Conservation (phyloP, 2,329 filamentous ascomycete genomes). For the Hysterium pulicare region DNA sequence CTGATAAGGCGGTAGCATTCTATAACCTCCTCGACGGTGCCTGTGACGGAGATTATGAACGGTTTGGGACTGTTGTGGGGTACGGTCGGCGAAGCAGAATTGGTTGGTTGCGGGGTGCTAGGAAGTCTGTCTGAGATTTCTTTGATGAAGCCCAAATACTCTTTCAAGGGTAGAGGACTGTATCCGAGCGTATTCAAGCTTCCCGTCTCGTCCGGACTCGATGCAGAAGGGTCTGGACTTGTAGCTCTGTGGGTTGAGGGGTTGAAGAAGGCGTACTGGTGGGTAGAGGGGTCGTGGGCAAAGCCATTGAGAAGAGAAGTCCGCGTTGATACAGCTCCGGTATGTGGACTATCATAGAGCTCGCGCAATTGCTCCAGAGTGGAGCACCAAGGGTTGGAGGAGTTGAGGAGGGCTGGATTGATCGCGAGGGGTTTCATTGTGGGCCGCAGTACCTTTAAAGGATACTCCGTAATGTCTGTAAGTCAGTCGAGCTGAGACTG, state of each 20-base stretch:
- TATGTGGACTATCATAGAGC: conserved; percentile 60
- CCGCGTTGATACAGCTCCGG: conserved; percentile 71
- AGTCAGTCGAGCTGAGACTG: no score
- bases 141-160: conserved; percentile 58
- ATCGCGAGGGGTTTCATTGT: conserved; percentile 48
- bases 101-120: conserved; percentile 2
- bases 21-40: conserved; percentile 55
- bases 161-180: conserved; percentile 58
- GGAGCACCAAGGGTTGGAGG: conserved; percentile 73
- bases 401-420: conserved; percentile 67
- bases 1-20: conserved; percentile 54
- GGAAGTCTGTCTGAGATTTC: conserved; percentile 47
- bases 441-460: no score
- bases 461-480: no score
- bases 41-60: conserved; percentile 70
- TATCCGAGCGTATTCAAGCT: conserved; percentile 71
- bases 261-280: conserved; percentile 67
- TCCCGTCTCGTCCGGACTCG: conserved; percentile 23
- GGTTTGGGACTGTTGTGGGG: conserved; percentile 46
- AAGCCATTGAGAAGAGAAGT: conserved; percentile 67
- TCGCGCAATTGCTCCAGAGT: conserved; percentile 57
- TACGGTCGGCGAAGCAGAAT: conserved; percentile 1
- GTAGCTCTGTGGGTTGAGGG: conserved; percentile 32
- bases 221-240: conserved; percentile 18
- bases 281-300: conserved; percentile 54